Conservation (phyloP, 768 basidiomycete genomes). For the Leccinum rimulosum region DNA sequence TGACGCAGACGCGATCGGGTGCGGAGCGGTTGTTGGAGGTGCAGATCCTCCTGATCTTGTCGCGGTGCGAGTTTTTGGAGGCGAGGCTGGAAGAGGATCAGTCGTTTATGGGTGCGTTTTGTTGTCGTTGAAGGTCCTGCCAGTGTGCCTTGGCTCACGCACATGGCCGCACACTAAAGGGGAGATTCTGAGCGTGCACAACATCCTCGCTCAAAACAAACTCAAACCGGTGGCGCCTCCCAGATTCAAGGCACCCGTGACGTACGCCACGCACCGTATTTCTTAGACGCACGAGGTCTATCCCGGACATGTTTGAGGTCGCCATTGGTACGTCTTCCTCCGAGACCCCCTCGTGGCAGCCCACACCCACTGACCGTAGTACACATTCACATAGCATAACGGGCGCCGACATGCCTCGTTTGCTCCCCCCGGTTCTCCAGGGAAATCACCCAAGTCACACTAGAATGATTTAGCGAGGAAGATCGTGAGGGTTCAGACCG, state of each 20-base stretch:
- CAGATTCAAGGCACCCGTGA: conserved; percentile 33
- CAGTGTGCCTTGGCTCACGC: too few species aligned
- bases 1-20: too few species aligned
- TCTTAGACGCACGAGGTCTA: conserved; percentile 72
- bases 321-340: conserved; percentile 27
- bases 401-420: conserved; percentile 57
- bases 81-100: too few species aligned
- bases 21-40: too few species aligned
- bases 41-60: too few species aligned
- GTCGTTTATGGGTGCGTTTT: too few species aligned
- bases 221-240: conserved; percentile 38
- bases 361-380: conserved; percentile 46
- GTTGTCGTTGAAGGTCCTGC: too few species aligned
- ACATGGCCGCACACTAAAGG: conserved; percentile 37
- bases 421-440: conserved; percentile 24
- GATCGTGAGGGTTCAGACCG: conserved; percentile 85
- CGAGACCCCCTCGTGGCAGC: conserved; percentile 30
- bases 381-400: conserved; percentile 81
- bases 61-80: too few species aligned
- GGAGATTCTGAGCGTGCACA: conserved; percentile 67
- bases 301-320: conserved; percentile 51
- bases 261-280: conserved; percentile 48
- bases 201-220: conserved; percentile 48
- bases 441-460: conserved; percentile 24
- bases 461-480: conserved; percentile 71